phyloP scores from a whole-genome alignment of 257 asterid species.

The Lithospermum erythrorhizon region DNA sequence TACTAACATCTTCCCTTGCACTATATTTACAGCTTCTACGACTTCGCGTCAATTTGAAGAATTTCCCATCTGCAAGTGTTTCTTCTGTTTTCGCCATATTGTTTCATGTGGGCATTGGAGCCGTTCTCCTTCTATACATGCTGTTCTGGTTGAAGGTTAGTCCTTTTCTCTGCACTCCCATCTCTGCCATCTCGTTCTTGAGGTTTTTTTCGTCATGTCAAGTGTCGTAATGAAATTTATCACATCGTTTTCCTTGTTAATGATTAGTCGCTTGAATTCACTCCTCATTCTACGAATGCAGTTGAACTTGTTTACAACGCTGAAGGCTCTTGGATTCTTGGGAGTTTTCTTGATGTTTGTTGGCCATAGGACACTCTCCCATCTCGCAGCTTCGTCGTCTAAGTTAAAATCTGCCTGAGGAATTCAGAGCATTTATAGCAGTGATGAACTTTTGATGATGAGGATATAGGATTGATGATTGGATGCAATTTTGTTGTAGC shows the following conservation, averaged over 20 bases:
- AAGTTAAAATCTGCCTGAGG: conserved; percentile 78
- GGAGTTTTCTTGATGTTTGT: conserved; percentile 77
- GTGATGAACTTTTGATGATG: not conserved
- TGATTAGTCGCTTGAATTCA: too few relatives aligned
- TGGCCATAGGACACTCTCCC: conserved; percentile 85
- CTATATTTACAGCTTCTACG: conserved; percentile 45
- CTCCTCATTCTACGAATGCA: conserved; percentile 18
- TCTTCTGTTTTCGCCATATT: conserved; percentile 66
- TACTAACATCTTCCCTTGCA: conserved; percentile 8
- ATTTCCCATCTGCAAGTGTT: conserved; percentile 51
- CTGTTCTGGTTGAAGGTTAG: conserved; percentile 89
- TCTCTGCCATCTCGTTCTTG: not conserved
- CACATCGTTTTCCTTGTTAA: not conserved
- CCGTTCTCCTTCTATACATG: conserved; percentile 66
- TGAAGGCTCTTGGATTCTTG: conserved; percentile 77
- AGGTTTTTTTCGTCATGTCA: not conserved
- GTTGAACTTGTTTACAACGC: conserved; percentile 87
- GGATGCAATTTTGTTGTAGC: conserved; percentile 4
- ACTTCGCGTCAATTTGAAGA: conserved; percentile 72
- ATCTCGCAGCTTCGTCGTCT: conserved; percentile 67
- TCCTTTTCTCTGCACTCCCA: conserved; percentile 7
- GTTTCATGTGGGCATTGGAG: conserved; percentile 80
- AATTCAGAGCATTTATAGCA: not conserved
- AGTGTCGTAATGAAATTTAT: not conserved
- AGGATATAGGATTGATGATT: not conserved